Evolutionary conservation across 164 flowering plant genomes (phyloP).

Genomic region (Kingdonia uniflora): DNA sequence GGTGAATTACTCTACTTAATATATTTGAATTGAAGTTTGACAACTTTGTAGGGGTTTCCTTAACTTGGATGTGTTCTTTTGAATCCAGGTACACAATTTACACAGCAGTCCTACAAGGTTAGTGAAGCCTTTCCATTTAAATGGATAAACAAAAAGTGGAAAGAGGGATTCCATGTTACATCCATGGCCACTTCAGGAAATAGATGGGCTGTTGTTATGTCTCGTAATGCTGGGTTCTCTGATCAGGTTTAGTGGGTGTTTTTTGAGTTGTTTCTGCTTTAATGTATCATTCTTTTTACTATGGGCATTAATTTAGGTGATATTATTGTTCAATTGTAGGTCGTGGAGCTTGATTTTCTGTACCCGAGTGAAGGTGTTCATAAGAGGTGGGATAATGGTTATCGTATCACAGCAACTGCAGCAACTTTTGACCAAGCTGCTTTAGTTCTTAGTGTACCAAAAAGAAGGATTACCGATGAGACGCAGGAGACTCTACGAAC

Average conservation of each 20-base stretch:
- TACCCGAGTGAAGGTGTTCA: constrained; percentile 96
- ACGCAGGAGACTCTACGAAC: constrained; percentile 89
- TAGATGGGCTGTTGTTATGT: constrained; percentile 92
- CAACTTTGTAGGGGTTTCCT: neutral
- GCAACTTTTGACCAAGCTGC: constrained; percentile 92
- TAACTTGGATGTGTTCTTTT: neutral
- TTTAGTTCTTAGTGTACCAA: constrained; percentile 73
- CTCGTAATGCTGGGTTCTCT: constrained; percentile 81
- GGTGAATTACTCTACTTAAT: constrained; percentile 26
- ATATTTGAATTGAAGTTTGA: neutral
- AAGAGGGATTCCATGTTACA: constrained; percentile 82
- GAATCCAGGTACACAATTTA: constrained; percentile 56
- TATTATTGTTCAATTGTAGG: constrained; percentile 27
- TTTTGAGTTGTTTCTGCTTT: neutral
- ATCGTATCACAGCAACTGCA: constrained; percentile 83
- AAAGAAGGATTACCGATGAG: constrained; percentile 61
- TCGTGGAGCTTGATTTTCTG: constrained; percentile 77
- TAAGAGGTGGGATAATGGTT: constrained; percentile 79
- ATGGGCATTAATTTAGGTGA: neutral
- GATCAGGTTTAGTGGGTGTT: constrained; percentile 43
- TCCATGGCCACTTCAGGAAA: constrained; percentile 88
- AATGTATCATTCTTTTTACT: neutral
- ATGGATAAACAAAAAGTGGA: constrained; percentile 96
- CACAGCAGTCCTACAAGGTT: constrained; percentile 89
- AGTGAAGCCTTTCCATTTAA: constrained; percentile 86